phyloP scores from a whole-genome alignment of 495 filamentous ascomycete genomes.

The Chaetomium tenue region DNA sequence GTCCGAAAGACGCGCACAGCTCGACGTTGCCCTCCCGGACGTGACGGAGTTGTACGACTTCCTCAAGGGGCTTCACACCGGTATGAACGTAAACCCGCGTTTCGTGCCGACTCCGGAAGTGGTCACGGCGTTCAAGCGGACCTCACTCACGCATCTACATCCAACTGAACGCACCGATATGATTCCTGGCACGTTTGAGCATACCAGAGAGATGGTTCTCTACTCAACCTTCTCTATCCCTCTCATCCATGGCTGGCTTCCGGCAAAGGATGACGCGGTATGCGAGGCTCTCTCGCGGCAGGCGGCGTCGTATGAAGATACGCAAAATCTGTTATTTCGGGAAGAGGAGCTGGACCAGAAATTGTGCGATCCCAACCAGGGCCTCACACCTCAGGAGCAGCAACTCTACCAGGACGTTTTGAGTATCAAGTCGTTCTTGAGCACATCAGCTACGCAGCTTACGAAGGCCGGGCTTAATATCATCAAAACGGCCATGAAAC shows the following conservation, averaged over 20 bases:
- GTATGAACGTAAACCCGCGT: constrained; percentile 97
- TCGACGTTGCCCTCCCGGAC: constrained; percentile 64
- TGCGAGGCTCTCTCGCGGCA: constrained; percentile 66
- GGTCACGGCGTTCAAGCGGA: constrained; percentile 45
- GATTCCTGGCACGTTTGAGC: constrained; percentile 72
- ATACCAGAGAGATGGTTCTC: constrained; percentile 77
- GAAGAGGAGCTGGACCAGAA: constrained; percentile 87
- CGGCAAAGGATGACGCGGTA: constrained; percentile 58
- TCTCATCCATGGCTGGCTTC: constrained; percentile 92
- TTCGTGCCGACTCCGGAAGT: constrained; percentile 57
- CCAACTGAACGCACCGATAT: constrained; percentile 45
- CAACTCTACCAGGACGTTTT: constrained; percentile 73
- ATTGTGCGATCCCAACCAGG: constrained; percentile 52
- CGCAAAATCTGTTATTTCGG: constrained; percentile 79
- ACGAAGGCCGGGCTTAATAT: constrained; percentile 76
- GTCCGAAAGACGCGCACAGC: constrained; percentile 52
- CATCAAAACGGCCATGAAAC: constrained; percentile 60
- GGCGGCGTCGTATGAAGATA: constrained; percentile 83
- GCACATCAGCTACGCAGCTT: constrained; percentile 77
- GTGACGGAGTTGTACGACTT: constrained; percentile 84
- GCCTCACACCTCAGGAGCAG: constrained; percentile 64
- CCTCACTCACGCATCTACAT: constrained; percentile 43
- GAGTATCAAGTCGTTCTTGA: constrained; percentile 77
- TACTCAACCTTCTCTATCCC: constrained; percentile 86
- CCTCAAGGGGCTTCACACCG: constrained; percentile 84